Conservation (phyloP, 2,329 filamentous ascomycete species). For the Catunica adiposa region DNA sequence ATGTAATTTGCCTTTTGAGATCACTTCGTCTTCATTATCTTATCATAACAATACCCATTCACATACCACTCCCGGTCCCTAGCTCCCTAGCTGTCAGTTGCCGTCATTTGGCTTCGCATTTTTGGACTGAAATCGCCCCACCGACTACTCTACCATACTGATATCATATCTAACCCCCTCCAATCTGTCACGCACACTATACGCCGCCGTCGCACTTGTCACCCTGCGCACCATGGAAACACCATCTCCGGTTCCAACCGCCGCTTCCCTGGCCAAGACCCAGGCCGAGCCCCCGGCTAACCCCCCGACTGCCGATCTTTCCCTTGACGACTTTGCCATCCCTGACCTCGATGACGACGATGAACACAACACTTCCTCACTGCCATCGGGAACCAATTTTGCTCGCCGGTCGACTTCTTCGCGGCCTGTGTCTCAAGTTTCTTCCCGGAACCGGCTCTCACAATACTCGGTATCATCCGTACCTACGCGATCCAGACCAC, state of each 20-base stretch:
- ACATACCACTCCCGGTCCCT: too few species aligned
- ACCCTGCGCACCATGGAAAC: background rate
- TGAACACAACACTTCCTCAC: constrained; percentile 36
- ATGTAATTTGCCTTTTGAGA: too few species aligned
- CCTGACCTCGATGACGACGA: constrained; percentile 27
- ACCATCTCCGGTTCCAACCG: background rate
- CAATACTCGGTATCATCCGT: constrained; percentile 62
- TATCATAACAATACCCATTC: too few species aligned
- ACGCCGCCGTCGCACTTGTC: background rate
- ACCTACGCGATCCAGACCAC: constrained; percentile 56
- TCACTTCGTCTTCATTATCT: too few species aligned
- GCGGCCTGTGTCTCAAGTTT: constrained; percentile 57
- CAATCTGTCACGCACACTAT: background rate
- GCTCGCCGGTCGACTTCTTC: constrained; percentile 43
- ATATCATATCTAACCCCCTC: background rate
- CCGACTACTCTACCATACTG: background rate
- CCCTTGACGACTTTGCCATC: constrained; percentile 22
- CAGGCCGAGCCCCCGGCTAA: background rate
- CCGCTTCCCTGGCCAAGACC: background rate
- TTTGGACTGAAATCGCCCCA: too few species aligned
- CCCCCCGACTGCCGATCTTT: constrained; percentile 24
- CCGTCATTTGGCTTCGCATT: too few species aligned
- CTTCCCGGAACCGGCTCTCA: constrained; percentile 59
- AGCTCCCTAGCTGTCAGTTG: too few species aligned
- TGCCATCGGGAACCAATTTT: constrained; percentile 39